Evolutionary conservation across 257 asterid genomes (phyloP).

Genomic region (Salvia splendens): DNA sequence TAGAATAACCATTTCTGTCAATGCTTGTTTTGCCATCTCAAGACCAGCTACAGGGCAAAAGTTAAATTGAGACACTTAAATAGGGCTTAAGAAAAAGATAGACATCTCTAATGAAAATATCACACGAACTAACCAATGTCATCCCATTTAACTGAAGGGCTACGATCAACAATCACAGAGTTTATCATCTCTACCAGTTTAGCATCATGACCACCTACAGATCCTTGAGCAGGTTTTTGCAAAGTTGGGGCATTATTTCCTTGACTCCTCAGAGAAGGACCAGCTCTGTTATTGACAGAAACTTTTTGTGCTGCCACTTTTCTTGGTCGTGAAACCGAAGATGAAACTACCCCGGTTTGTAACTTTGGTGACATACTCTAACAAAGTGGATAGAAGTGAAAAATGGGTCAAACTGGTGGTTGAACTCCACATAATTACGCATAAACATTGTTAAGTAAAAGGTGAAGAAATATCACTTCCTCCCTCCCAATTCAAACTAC

Average conservation of each 20-base stretch:
- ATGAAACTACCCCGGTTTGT: slow-evolving; percentile 43
- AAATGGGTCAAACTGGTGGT: slow-evolving; percentile 29
- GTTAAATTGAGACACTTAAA: slow-evolving; percentile 24
- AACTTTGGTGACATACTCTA: slow-evolving; percentile 57
- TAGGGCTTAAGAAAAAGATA: slow-evolving; percentile 3
- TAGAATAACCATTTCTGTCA: slow-evolving; percentile 92
- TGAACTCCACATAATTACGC: slow-evolving; percentile 26
- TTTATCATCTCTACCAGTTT: slow-evolving; percentile 90
- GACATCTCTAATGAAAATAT: slow-evolving; percentile 24
- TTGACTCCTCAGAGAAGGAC: slow-evolving; percentile 44
- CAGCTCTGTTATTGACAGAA: slow-evolving; percentile 37
- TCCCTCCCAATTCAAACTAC: slow-evolving; percentile 21
- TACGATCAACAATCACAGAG: slow-evolving; percentile 79
- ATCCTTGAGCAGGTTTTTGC: slow-evolving; percentile 49
- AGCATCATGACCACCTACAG: slow-evolving; percentile 67
- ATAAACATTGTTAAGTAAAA: slow-evolving; percentile 22
- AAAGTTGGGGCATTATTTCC: slow-evolving; percentile 36
- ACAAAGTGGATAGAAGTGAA: slow-evolving; percentile 27
- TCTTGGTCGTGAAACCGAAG: slow-evolving; percentile 51
- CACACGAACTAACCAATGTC: slow-evolving; percentile 76
- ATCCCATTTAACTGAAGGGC: slow-evolving; percentile 98
- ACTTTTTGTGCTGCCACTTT: slow-evolving; percentile 52
- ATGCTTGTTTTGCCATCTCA: slow-evolving; percentile 93
- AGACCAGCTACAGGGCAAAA: slow-evolving; percentile 81
- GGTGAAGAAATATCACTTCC: slow-evolving; percentile 28